Conservation (phyloP, 495 filamentous ascomycete genomes). For the Cercophora scortea region DNA sequence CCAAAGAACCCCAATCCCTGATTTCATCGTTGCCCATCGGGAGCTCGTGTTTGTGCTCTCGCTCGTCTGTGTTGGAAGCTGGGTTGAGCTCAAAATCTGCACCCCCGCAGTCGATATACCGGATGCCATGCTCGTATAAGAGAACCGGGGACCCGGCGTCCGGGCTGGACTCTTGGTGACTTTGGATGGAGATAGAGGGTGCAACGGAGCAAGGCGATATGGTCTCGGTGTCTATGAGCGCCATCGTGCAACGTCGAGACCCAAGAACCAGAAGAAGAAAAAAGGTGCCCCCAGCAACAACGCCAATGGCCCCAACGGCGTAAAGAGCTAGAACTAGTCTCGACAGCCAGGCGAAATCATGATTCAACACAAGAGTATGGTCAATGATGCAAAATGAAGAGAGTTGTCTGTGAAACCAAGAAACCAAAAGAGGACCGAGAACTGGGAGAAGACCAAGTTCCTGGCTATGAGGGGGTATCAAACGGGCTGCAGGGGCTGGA, state of each 20-base stretch:
- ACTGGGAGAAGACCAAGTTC: background rate
- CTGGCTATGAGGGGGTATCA: background rate
- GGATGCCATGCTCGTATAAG: no score
- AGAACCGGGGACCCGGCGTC: no score
- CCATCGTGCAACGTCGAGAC: constrained; percentile 13
- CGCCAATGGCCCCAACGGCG: constrained; percentile 4
- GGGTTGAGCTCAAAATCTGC: background rate
- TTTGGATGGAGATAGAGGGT: background rate
- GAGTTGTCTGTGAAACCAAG: constrained; percentile 7
- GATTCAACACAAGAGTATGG: constrained; percentile 9
- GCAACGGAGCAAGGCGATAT: constrained; percentile 4
- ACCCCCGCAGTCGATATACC: no score
- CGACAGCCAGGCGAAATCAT: constrained; percentile 13
- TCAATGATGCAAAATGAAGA: constrained; percentile 7
- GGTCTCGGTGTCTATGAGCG: constrained; percentile 8
- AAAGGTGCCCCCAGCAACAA: constrained; percentile 3
- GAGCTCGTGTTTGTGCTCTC: no score
- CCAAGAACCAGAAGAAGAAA: constrained; percentile 16
- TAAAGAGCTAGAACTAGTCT: background rate
- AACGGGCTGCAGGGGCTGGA: no score
- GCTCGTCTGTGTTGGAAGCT: constrained; percentile 6
- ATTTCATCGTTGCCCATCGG: no score
- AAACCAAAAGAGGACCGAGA: constrained; percentile 1
- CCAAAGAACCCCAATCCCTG: constrained; percentile 28
- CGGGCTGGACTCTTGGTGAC: background rate